A percentile compares a stretch with the other conserved stretches of the same genome.
Conservation (phyloP, 352 stramenopile genomes). For the Pythium periplocum region DNA sequence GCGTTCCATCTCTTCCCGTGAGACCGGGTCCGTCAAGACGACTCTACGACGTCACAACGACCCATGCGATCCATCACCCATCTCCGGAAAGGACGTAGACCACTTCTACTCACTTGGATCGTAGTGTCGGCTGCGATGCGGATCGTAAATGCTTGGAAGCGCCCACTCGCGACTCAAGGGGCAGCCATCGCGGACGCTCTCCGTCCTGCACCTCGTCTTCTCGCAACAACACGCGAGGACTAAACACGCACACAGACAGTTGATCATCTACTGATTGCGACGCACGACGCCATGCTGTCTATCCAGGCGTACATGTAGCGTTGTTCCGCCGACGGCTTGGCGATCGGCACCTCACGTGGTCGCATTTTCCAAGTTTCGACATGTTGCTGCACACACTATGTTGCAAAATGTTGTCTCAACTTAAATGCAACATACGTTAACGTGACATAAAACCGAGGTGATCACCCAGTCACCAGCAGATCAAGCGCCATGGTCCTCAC, state of each 20-base stretch:
- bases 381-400: constrained; percentile 12
- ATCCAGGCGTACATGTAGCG: constrained; percentile 35
- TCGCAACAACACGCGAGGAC: constrained; percentile 23
- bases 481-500: too few species aligned
- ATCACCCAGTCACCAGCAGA: too few species aligned
- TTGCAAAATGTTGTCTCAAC: background rate
- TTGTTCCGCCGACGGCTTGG: constrained; percentile 49
- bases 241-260: constrained; percentile 5
- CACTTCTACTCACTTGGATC: too few species aligned
- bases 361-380: constrained; percentile 4
- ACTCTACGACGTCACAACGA: too few species aligned
- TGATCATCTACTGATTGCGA: too few species aligned
- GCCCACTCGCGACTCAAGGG: constrained; percentile 37
- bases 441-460: too few species aligned
- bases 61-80: too few species aligned
- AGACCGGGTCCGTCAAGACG: background rate
- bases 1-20: constrained; percentile 8
- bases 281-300: background rate
- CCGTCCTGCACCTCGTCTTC: constrained; percentile 17
- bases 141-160: constrained; percentile 44
- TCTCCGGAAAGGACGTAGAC: too few species aligned
- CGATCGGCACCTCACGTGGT: constrained; percentile 50
- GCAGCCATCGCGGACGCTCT: constrained; percentile 31
- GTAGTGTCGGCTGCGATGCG: background rate
- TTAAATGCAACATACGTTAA: too few species aligned